Conservation (phyloP, 306 rosid species). For the Mimosa bimucronata region DNA sequence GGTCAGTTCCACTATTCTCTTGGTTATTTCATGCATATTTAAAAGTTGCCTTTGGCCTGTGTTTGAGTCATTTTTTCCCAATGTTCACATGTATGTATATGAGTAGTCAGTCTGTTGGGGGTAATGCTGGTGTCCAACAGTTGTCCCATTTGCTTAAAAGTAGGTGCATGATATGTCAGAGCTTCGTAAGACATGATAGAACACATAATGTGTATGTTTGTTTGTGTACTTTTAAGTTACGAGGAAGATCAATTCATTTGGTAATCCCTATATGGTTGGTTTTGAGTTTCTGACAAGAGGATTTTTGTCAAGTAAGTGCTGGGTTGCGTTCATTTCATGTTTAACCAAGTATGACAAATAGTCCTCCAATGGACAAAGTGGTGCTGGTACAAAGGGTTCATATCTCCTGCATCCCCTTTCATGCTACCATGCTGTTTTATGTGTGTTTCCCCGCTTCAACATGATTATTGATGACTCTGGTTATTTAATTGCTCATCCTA, state of each 20-base stretch:
- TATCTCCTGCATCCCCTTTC: conserved; percentile 43
- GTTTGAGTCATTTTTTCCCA: not conserved
- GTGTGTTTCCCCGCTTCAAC: not conserved
- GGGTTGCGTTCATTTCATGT: conserved; percentile 40
- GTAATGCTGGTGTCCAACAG: not conserved
- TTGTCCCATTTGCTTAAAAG: not conserved
- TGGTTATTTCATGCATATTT: not conserved
- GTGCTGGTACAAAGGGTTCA: conserved; percentile 41
- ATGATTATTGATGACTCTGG: conserved; percentile 27
- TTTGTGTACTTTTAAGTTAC: not conserved
- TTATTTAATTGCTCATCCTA: conserved; percentile 12
- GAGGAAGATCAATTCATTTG: not conserved
- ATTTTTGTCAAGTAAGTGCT: conserved; percentile 65
- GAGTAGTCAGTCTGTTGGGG: not conserved
- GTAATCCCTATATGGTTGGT: conserved; percentile 33
- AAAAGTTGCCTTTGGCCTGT: not conserved
- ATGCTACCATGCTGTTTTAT: conserved; percentile 43
- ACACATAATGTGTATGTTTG: not conserved
- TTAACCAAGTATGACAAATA: conserved; percentile 51
- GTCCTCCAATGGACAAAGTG: conserved; percentile 44
- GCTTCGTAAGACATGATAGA: conserved; percentile 4
- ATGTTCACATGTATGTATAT: not conserved
- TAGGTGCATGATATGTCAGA: not conserved
- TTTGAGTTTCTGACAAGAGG: conserved; percentile 53
- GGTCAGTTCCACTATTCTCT: not conserved